Base-by-base conservation (phyloP, 768 basidiomycete species). In the Pisolithus microcarpus region DNA sequence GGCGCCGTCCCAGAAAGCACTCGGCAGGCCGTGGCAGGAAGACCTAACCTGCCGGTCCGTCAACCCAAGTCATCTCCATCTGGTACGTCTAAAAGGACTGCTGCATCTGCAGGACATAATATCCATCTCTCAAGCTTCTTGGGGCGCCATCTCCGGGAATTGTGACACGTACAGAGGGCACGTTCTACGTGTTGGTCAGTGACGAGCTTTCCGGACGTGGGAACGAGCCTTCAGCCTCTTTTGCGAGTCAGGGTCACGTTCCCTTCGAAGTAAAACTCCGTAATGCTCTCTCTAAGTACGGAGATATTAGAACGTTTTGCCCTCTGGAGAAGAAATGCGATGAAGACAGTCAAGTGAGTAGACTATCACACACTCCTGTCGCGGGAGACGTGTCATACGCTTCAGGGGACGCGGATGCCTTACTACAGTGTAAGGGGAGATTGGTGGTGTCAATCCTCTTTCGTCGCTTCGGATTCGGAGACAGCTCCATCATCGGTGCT, bases 101-200 rank as follows among this genome's bases (percentile, higher is more conserved):
- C 50, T 7, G 16, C 48, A 49, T 39, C 18, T 54, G 34, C 48
- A 28, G 9, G 47, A 44, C 18, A 44, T 48, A 51, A 19, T 31
- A 40, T 58, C 50, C 58, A 53, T 51, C 46, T 53, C 46, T 43
- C 47, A 87, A 34, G 83, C 71, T 75, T 51, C 72, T 80, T 38
- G 85, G 83, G 4, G 65, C 71, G 43, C 52, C 63, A 15, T 56
- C 62, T 3, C 80, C 82, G 6, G 50, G 65, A 1, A 77, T 78
- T 53, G 63, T 85, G 28, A 71, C 73, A 15, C 72, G 71, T 44
- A 76, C 74, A 30, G 77, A 84, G 49, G 81, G 76, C 21, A 59
- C 65, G 3, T 81, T 87, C 50, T 66, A 64, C 38, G 63, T 87
- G 5, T 67, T 71, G 11, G 75, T 77, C n/a, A 70, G 56, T 55